Evolutionary conservation across 228 moss, liverwort and hornwort genomes (phyloP).

Genomic region (Sphagnum fallax): DNA sequence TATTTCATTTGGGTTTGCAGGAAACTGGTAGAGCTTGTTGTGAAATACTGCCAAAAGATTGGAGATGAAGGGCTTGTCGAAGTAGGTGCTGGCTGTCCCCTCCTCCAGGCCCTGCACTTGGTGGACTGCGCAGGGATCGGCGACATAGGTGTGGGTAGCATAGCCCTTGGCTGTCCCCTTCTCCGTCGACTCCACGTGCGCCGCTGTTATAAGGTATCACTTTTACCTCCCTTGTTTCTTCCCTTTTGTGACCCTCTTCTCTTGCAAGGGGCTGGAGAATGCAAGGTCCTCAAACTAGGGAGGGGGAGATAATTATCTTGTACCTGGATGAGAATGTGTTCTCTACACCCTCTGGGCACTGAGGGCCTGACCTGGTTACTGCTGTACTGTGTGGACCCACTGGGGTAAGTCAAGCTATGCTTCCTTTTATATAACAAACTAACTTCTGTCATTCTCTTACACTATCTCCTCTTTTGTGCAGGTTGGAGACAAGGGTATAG

Average conservation of each 20-base stretch:
- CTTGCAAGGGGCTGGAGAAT: neutral
- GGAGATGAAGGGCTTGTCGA: conserved; percentile 74
- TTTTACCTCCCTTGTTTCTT: neutral
- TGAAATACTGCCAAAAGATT: conserved; percentile 70
- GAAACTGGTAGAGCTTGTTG: conserved; percentile 59
- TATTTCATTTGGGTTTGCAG: conserved; percentile 14
- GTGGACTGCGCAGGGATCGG: conserved; percentile 67
- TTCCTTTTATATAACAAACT: too few relatives aligned
- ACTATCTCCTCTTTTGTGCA: conserved; percentile 8
- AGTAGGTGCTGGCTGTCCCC: conserved; percentile 64
- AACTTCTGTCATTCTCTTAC: neutral
- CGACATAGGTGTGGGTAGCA: conserved; percentile 52
- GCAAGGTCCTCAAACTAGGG: too few relatives aligned
- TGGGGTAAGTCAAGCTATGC: too few relatives aligned
- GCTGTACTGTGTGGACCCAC: too few relatives aligned
- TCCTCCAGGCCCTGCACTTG: conserved; percentile 50
- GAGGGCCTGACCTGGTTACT: too few relatives aligned
- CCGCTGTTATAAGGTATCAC: conserved; percentile 58
- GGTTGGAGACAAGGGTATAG: conserved; percentile 67
- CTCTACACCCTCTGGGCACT: too few relatives aligned
- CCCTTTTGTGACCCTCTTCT: neutral
- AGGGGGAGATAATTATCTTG: too few relatives aligned
- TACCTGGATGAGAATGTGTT: too few relatives aligned
- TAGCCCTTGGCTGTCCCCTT: conserved; percentile 58
- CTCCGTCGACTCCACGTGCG: conserved; percentile 58